Evolutionary conservation across 2,329 filamentous ascomycete genomes (phyloP).

Genomic region (Penicillium sp.): DNA sequence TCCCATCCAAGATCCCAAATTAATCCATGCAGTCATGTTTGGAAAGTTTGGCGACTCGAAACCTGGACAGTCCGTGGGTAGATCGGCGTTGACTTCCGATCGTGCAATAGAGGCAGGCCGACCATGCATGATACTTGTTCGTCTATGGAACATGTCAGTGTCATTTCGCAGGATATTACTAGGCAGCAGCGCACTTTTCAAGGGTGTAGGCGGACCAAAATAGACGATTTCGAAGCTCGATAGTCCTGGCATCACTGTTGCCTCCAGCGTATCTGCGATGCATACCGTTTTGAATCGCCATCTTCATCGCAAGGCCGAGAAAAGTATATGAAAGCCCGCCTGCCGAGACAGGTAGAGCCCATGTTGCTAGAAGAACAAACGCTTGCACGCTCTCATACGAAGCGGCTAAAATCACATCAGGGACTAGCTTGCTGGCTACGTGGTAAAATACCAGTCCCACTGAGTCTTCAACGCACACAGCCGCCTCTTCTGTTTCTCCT

Average conservation of each 20-base stretch:
- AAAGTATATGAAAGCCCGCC: conserved; percentile 58
- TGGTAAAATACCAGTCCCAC: conserved; percentile 57
- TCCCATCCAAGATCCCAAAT: conserved; percentile 40
- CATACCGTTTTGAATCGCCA: conserved; percentile 61
- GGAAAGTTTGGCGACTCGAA: conserved; percentile 43
- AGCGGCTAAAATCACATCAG: conserved; percentile 55
- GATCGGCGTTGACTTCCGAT: conserved; percentile 54
- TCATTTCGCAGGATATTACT: background rate
- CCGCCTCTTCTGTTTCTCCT: conserved; percentile 24
- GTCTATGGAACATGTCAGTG: conserved; percentile 32
- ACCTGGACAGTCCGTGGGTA: conserved; percentile 46
- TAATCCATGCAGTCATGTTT: conserved; percentile 48
- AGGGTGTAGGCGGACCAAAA: conserved; percentile 58
- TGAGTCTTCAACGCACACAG: conserved; percentile 47
- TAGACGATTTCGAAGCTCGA: conserved; percentile 55
- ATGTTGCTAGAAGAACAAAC: conserved; percentile 55
- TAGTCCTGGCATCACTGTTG: conserved; percentile 46
- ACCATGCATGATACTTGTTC: conserved; percentile 56
- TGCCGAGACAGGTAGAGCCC: conserved; percentile 54
- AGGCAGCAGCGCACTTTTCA: conserved; percentile 45
- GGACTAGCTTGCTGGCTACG: conserved; percentile 52
- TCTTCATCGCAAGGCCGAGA: conserved; percentile 53
- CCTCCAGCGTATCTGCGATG: conserved; percentile 51
- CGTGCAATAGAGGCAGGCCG: conserved; percentile 52
- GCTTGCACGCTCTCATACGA: conserved; percentile 59